A percentile compares a stretch with the other conserved stretches of the same genome.
Conservation (phyloP, 305 asterid species). For the Fraxinus platypoda region DNA sequence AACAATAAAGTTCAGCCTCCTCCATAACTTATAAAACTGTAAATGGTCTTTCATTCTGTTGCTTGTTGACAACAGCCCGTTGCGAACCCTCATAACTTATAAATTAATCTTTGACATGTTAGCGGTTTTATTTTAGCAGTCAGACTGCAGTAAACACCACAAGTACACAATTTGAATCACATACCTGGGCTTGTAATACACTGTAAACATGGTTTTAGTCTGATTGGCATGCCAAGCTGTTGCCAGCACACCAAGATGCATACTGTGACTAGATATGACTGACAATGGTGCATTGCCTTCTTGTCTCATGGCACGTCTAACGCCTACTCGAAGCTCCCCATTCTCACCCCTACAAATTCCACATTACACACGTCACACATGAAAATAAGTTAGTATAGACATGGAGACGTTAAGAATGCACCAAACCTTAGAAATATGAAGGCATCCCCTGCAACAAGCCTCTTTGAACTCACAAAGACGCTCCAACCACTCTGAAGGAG, state of each 20-base stretch:
- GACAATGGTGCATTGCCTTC: slow-evolving; percentile 81
- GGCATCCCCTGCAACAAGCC: slow-evolving; percentile 98
- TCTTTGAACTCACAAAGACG: slow-evolving; percentile 91
- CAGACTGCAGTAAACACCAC: background rate
- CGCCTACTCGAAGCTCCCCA: slow-evolving; percentile 94
- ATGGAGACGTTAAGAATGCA: background rate
- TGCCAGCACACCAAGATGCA: slow-evolving; percentile 97
- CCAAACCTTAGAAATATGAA: slow-evolving; percentile 86
- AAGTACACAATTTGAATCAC: background rate
- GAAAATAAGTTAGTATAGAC: background rate
- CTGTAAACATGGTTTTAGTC: slow-evolving; percentile 76
- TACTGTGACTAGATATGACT: slow-evolving; percentile 95
- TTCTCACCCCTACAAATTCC: slow-evolving; percentile 73
- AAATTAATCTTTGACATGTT: background rate
- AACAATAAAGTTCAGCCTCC: background rate
- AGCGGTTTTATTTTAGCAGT: background rate
- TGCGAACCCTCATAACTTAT: background rate
- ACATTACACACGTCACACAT: background rate
- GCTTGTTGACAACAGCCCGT: background rate
- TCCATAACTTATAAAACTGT: background rate
- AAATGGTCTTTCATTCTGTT: background rate
- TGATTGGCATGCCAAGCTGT: slow-evolving; percentile 95
- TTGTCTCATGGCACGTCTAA: slow-evolving; percentile 91
- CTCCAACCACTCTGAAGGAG: slow-evolving; percentile 99
- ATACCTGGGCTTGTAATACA: slow-evolving; percentile 91